Evolutionary conservation across 176 grass and related monocot species (phyloP).

Genomic region (Stipa capillata): DNA sequence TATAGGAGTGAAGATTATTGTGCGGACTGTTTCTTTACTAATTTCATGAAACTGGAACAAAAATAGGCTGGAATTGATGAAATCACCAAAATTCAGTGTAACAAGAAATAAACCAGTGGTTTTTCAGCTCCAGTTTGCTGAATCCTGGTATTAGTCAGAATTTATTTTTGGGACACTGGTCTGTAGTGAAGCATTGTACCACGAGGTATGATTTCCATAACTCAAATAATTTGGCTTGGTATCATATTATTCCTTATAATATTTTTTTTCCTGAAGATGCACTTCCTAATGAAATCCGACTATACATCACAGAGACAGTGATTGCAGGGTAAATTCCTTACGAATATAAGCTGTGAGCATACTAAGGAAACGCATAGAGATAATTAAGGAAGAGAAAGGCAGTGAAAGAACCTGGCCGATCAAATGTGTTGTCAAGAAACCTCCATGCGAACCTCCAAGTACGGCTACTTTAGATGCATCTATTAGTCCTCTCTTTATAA

Average conservation of each 20-base stretch:
- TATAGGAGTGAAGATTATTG: no score
- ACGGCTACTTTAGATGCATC: slow-evolving; percentile 65
- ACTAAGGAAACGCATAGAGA: background rate
- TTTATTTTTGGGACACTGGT: background rate
- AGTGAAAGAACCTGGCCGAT: slow-evolving; percentile 60
- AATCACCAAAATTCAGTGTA: background rate
- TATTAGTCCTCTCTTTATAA: slow-evolving; percentile 44
- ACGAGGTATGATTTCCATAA: background rate
- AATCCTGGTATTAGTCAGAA: background rate
- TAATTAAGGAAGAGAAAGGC: slow-evolving; percentile 5
- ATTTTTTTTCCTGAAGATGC: background rate
- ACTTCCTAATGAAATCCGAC: background rate
- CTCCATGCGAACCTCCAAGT: slow-evolving; percentile 80
- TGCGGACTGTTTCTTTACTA: background rate
- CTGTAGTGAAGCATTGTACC: background rate
- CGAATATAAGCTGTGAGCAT: background rate
- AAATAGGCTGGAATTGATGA: background rate
- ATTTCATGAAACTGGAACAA: background rate
- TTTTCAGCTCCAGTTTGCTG: background rate
- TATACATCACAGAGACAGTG: background rate
- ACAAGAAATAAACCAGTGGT: background rate
- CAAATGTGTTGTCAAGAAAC: slow-evolving; percentile 87
- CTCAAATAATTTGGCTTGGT: background rate
- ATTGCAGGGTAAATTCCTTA: background rate
- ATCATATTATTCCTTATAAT: background rate